Evolutionary conservation across 140 eudicot species (phyloP).

Genomic region (Cichorium intybus): DNA sequence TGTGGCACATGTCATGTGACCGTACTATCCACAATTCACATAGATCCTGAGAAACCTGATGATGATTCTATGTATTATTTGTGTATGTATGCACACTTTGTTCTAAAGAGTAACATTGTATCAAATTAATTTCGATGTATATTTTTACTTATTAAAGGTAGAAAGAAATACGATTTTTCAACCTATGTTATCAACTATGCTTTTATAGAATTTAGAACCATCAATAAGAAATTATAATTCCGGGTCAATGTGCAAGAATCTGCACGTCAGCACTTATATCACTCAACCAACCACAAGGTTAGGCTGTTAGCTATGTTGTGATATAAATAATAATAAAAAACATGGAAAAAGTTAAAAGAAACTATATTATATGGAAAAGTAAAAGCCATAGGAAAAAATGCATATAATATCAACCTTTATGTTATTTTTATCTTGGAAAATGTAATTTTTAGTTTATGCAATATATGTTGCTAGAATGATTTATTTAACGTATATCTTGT

Average conservation of each 20-base stretch:
- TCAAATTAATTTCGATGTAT: too few species aligned
- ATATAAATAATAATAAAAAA: neutral
- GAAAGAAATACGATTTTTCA: neutral
- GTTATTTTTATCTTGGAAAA: neutral
- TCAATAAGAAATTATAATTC: neutral
- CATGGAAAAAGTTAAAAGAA: neutral
- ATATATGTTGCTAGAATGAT: neutral
- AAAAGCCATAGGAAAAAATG: neutral
- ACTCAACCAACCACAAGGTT: constrained; percentile 14
- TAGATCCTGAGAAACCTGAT: neutral
- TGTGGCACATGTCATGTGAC: neutral
- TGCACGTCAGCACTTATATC: constrained; percentile 35
- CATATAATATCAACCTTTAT: neutral
- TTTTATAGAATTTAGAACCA: neutral
- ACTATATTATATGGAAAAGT: neutral
- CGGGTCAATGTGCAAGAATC: constrained; percentile 13
- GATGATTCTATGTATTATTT: neutral
- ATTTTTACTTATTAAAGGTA: neutral
- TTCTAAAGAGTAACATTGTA: neutral
- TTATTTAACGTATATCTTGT: neutral
- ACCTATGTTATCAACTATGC: neutral
- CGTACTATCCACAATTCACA: neutral
- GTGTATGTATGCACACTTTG: neutral
- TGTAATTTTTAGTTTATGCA: neutral
- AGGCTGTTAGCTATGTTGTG: neutral